Evolutionary conservation across 2,329 filamentous ascomycete species (phyloP).

Genomic region (Clonostachys rhizophaga): DNA sequence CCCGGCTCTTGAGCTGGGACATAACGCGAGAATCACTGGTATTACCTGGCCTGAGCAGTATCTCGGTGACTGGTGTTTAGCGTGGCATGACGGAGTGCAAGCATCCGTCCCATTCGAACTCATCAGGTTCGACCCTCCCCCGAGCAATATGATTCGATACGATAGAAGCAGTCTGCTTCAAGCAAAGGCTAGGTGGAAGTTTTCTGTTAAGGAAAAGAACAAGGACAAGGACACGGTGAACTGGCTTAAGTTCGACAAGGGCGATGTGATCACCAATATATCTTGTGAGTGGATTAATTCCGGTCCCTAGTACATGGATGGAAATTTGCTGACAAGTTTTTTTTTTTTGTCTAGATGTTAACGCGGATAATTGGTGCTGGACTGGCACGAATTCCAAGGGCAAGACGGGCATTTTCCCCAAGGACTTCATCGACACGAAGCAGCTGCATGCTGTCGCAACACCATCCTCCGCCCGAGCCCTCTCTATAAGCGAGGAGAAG

Average conservation of each 20-base stretch:
- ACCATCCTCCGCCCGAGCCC: slow-evolving; percentile 18
- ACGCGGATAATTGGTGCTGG: slow-evolving; percentile 52
- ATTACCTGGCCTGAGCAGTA: slow-evolving; percentile 46
- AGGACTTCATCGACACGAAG: slow-evolving; percentile 39
- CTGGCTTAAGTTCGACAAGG: slow-evolving; percentile 61
- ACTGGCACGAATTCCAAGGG: slow-evolving; percentile 46
- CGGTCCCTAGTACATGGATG: background rate
- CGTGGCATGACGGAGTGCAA: slow-evolving; percentile 48
- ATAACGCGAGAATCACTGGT: slow-evolving; percentile 43
- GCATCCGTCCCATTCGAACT: slow-evolving; percentile 45
- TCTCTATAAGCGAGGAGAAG: slow-evolving; percentile 24
- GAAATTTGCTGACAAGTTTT: slow-evolving; percentile 3
- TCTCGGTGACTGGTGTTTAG: slow-evolving; percentile 51
- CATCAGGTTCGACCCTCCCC: slow-evolving; percentile 41
- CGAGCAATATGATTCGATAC: slow-evolving; percentile 37
- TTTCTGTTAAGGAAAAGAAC: slow-evolving; percentile 37
- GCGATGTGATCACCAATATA: slow-evolving; percentile 63
- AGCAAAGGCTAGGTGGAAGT: slow-evolving; percentile 49
- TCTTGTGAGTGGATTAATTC: slow-evolving; percentile 33
- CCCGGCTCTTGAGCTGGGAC: slow-evolving; percentile 37
- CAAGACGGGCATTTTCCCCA: slow-evolving; percentile 48
- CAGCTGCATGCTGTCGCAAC: slow-evolving; percentile 31
- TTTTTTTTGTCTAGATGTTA: slow-evolving; percentile 24
- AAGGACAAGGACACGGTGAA: slow-evolving; percentile 23
- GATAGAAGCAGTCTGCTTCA: slow-evolving; percentile 39